Evolutionary conservation across 2,329 filamentous ascomycete species (phyloP), one percentile per base, ranked within the genome.

Genomic region (Aspergillus thermomutatus): DNA sequence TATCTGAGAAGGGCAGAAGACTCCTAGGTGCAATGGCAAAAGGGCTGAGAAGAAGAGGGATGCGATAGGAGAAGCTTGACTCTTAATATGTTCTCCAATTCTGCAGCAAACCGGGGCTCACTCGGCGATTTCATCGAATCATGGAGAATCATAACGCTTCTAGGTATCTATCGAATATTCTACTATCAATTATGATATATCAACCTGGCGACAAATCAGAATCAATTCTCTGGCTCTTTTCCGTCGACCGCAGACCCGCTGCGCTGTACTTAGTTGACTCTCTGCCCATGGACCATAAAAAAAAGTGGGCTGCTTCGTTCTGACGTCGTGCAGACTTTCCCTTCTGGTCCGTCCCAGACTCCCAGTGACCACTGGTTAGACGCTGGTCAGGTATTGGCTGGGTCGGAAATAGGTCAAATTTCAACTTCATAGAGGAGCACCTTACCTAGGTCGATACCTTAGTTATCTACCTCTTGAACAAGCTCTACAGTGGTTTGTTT

Each of bases 291-390:
- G 41, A 11, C n/a, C 41, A 37, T 17, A 49, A 50, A 50, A 21
- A 55, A 51, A 50, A 48, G 41, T 45, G 41, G 41, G 10, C 41
- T 6, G 8, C 5, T 23, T 23, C 21, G 53, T 50, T 53, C 53
- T 49, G 52, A 54, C 54, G 43, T 71, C 72, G 71, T 73, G 66
- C 66, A 65, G 71, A 74, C 69, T 64, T 75, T 74, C 72, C 72
- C 62, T 72, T 74, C 67, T 71, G 53, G 68, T 45, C 41, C 8
- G 41, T 21, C 19, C 31, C 21, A 45, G 11, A 45, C 41, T 23
- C 6, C 14, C 14, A 25, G 43, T 23, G 19, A 26, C 43, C 43
- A 26, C 14, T 46, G 43, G 8, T 46, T 46, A 23, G 8, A 45
- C n/a, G n/a, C 41, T 45, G 41, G 19, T 45, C 41, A 10, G 28